Percentiles rank a stretch among this genome's conserved stretches.
These are phyloP conservation scores for Pelagophyceae sp. DNA, from an alignment of 352 stramenopile species.

Conservation along the genomic window DNA sequence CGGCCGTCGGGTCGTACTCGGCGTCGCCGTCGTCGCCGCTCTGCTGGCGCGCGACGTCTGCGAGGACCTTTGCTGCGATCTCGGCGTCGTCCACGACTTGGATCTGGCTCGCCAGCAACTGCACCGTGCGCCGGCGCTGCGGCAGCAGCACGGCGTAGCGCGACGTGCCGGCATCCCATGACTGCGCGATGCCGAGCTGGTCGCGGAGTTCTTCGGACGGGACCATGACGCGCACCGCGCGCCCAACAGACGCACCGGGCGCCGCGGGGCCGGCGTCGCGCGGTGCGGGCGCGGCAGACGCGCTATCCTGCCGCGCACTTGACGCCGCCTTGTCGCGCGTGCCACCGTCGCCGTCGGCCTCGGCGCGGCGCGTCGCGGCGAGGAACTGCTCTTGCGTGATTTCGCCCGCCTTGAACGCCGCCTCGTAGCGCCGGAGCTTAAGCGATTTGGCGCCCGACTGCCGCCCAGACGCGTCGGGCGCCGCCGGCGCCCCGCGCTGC, in stretches of 20 bases:
- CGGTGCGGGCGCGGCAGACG: no score
- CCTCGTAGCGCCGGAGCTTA: not conserved
- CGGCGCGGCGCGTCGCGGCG: not conserved
- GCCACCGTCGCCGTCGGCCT: no score
- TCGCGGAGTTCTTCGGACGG: not conserved
- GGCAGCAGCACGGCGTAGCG: not conserved
- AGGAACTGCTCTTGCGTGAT: not conserved
- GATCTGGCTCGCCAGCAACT: not conserved
- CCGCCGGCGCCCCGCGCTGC: not conserved
- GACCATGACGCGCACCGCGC: not conserved
- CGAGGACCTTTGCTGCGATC: no score
- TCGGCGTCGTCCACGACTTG: not conserved
- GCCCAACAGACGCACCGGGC: not conserved
- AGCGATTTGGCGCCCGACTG: no score
- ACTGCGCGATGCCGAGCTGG: not conserved
- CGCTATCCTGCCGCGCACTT: no score
- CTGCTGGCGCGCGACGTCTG: no score
- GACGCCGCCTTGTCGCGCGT: not conserved
- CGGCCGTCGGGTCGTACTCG: not conserved
- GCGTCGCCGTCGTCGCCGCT: no score
- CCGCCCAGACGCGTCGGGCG: no score
- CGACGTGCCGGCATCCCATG: not conserved
- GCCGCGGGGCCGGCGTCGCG: not conserved
- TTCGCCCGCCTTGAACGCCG: not conserved
- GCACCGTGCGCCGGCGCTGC: not conserved